phyloP scores from a whole-genome alignment of 208 protist genomes.

The Sergeia podlipaevii region DNA sequence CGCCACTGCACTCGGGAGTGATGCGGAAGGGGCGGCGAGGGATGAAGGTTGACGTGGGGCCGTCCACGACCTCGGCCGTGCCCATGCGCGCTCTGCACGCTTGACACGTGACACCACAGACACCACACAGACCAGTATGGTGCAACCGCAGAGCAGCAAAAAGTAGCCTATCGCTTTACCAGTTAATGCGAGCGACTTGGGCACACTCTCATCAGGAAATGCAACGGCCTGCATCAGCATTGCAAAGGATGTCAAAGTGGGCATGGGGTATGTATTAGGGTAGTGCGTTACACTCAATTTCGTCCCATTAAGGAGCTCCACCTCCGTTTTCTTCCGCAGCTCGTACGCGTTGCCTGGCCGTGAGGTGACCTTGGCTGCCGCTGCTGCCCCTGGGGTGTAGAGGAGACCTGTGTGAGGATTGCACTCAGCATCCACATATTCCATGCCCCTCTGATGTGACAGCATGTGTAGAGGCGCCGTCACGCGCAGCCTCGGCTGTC shows the following conservation, averaged over 20 bases:
- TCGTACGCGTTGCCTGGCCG: neutral
- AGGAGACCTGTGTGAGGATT: constrained; percentile 2
- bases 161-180: too few species aligned
- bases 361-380: neutral
- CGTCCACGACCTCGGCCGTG: too few species aligned
- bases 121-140: too few species aligned
- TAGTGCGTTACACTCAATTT: constrained; percentile 11
- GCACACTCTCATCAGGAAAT: too few species aligned
- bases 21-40: too few species aligned
- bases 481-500: constrained; percentile 31
- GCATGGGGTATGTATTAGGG: constrained; percentile 17
- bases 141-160: too few species aligned
- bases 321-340: neutral
- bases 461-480: constrained; percentile 58
- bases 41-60: too few species aligned
- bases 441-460: constrained; percentile 27
- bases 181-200: too few species aligned
- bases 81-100: too few species aligned
- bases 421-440: constrained; percentile 25
- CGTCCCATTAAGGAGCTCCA: neutral
- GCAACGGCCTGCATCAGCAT: constrained; percentile 30
- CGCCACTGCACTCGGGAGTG: too few species aligned
- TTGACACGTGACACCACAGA: too few species aligned
- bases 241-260: constrained; percentile 25
- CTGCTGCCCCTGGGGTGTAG: neutral